Conservation (phyloP, 768 basidiomycete genomes). For the Dendrothele bispora region DNA sequence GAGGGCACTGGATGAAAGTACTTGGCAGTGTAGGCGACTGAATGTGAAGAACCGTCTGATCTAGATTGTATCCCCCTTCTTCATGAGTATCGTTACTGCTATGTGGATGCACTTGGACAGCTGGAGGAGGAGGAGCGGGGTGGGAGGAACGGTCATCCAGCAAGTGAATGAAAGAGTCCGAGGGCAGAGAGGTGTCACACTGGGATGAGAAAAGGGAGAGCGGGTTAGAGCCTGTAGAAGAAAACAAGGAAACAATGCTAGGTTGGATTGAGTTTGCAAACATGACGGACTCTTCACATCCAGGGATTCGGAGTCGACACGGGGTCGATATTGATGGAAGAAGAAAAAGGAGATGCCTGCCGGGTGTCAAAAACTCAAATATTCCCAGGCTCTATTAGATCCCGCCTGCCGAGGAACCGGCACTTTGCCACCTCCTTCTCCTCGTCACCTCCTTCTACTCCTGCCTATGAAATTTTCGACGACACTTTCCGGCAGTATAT, state of each 20-base stretch:
- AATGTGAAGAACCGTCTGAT: conserved; percentile 74
- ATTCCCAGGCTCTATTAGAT: too few relatives aligned
- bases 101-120: conserved; percentile 44
- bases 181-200: conserved; percentile 48
- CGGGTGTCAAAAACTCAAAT: too few relatives aligned
- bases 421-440: too few relatives aligned
- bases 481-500: too few relatives aligned
- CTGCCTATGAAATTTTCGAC: too few relatives aligned
- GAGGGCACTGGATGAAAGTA: conserved; percentile 69
- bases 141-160: conserved; percentile 57
- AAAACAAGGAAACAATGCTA: conserved; percentile 68
- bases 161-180: conserved; percentile 66
- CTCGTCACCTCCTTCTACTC: too few relatives aligned
- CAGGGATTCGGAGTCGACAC: too few relatives aligned
- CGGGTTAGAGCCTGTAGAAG: conserved; percentile 66
- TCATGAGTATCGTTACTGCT: conserved; percentile 26
- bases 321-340: too few relatives aligned
- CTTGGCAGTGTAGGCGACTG: conserved; percentile 73
- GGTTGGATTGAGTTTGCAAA: conserved; percentile 62
- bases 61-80: conserved; percentile 31
- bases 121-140: conserved; percentile 49
- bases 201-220: conserved; percentile 52
- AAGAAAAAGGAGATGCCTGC: too few relatives aligned
- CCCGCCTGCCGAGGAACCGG: too few relatives aligned
- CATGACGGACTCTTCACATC: too few relatives aligned